Evolutionary conservation across 257 asterid genomes (phyloP).

Genomic region (Solanum pimpinellifolium): DNA sequence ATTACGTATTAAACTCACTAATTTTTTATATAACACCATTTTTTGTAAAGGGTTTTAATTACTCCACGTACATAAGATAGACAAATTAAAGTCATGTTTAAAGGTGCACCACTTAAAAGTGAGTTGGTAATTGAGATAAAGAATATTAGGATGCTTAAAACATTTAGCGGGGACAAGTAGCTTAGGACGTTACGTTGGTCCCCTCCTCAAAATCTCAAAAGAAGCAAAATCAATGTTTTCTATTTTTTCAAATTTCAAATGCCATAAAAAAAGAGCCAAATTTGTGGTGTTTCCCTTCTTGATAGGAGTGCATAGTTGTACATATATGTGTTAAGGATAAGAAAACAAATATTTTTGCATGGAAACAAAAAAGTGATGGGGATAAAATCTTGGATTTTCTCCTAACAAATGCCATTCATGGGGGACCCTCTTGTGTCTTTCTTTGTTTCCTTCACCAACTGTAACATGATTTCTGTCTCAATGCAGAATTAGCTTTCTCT

Average conservation of each 20-base stretch:
- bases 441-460: constrained; percentile 5
- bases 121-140: constrained; percentile 13
- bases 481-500: background rate
- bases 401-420: constrained; percentile 19
- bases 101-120: background rate
- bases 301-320: background rate
- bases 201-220: constrained; percentile 25
- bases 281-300: constrained; percentile 21
- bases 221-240: constrained; percentile 1
- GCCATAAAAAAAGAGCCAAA: background rate
- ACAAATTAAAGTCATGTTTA: background rate
- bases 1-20: background rate
- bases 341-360: background rate
- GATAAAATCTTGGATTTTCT: constrained; percentile 15
- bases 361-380: constrained; percentile 18
- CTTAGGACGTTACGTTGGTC: constrained; percentile 27
- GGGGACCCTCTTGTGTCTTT: constrained; percentile 37
- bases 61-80: background rate
- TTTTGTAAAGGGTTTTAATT: background rate
- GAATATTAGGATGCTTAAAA: background rate
- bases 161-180: constrained; percentile 38
- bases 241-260: background rate
- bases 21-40: background rate
- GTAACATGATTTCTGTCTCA: background rate
- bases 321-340: background rate